These are phyloP conservation scores for Fusarium sp. DNA, from an alignment of 2,329 filamentous ascomycete genomes.

Conservation along the genomic window DNA sequence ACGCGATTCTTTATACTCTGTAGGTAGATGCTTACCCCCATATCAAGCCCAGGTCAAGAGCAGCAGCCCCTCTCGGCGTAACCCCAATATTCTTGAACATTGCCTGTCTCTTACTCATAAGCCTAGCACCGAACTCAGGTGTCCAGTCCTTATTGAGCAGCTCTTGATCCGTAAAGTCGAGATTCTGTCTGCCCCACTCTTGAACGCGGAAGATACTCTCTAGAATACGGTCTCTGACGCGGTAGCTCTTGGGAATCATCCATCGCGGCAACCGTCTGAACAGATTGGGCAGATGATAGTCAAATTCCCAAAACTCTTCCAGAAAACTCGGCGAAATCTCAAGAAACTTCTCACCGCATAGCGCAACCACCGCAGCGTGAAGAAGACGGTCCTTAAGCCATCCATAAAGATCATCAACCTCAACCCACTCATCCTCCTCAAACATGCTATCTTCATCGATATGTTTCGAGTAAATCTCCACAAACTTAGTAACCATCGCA, in stretches of 20 bases:
- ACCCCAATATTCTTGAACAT: conserved; percentile 31
- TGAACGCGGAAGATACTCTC: conserved; percentile 30
- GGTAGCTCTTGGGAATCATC: conserved; percentile 33
- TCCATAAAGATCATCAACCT: conserved; percentile 31
- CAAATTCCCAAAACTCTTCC: conserved; percentile 39
- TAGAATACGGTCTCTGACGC: conserved; percentile 22
- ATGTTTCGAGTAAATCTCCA: conserved; percentile 8
- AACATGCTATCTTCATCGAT: conserved; percentile 19
- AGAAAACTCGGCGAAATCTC: conserved; percentile 27
- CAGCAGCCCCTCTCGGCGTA: conserved; percentile 24
- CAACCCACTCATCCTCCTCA: conserved; percentile 3
- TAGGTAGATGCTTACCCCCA: conserved; percentile 32
- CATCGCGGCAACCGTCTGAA: conserved; percentile 36
- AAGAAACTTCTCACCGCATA: conserved; percentile 31
- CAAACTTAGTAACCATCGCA: conserved; percentile 17
- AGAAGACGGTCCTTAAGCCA: conserved; percentile 26
- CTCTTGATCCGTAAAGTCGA: conserved; percentile 16
- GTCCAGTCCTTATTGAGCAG: conserved; percentile 38
- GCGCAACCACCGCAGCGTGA: conserved; percentile 6
- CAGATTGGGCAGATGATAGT: conserved; percentile 29
- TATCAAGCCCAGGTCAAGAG: conserved; percentile 40
- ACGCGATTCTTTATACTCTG: accelerated
- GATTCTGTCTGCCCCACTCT: conserved; percentile 1
- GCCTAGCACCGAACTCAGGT: conserved; percentile 36
- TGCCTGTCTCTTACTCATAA: conserved; percentile 44